These are phyloP conservation scores for Phialophora verrucosa DNA, from an alignment of 2,329 filamentous ascomycete genomes.

Conservation along the genomic window DNA sequence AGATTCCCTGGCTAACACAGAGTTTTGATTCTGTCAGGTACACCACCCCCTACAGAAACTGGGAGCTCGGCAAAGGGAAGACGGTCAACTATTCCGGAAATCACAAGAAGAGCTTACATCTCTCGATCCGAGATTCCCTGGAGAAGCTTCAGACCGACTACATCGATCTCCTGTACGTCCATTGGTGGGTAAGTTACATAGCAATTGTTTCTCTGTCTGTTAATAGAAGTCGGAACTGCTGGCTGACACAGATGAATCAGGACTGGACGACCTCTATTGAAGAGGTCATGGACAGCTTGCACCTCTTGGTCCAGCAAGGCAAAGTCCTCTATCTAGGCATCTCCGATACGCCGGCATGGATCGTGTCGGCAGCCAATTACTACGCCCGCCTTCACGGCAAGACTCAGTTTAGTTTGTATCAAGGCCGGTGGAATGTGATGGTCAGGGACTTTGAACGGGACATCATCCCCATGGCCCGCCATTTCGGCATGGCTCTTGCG, in stretches of 20 bases:
- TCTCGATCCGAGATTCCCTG: conserved; percentile 43
- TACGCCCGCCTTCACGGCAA: conserved; percentile 50
- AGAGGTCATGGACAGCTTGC: conserved; percentile 72
- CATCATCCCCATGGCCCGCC: conserved; percentile 49
- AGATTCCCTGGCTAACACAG: neutral
- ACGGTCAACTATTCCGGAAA: conserved; percentile 52
- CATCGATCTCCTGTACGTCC: conserved; percentile 46
- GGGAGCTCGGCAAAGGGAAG: conserved; percentile 48
- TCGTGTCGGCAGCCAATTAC: conserved; percentile 48
- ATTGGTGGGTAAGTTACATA: conserved; percentile 56
- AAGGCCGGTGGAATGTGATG: conserved; percentile 49
- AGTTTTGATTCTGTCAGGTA: conserved; percentile 58
- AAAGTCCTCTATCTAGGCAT: conserved; percentile 62
- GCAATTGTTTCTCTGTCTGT: neutral
- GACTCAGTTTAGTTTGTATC: conserved; percentile 49
- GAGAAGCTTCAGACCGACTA: conserved; percentile 46
- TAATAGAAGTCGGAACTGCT: neutral
- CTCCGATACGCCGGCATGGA: conserved; percentile 50
- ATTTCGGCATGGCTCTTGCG: conserved; percentile 55
- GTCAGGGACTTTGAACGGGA: conserved; percentile 50
- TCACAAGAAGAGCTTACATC: conserved; percentile 42
- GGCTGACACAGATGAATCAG: conserved; percentile 49
- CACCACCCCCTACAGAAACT: conserved; percentile 61
- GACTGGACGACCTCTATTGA: conserved; percentile 68
- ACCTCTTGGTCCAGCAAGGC: conserved; percentile 63